Percentiles rank a stretch among this genome's conserved stretches.
These are phyloP conservation scores for Podaxis sp. DNA, from an alignment of 768 basidiomycete genomes.

Conservation along the genomic window DNA sequence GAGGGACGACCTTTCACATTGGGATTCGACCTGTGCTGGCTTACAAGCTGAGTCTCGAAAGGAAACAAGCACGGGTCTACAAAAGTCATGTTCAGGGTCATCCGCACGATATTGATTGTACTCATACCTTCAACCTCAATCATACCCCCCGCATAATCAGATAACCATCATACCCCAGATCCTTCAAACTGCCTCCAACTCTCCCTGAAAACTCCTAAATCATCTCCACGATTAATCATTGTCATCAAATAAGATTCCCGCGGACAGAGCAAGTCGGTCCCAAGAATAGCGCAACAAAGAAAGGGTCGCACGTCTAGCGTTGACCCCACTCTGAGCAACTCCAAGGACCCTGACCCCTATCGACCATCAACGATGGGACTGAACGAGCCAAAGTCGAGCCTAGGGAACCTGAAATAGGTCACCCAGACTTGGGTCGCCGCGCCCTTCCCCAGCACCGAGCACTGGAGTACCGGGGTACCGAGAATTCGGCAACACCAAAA, in stretches of 20 bases:
- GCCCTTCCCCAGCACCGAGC: conserved; percentile 2
- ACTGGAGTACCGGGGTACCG: not conserved
- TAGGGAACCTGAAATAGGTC: not conserved
- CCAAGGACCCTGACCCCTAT: not conserved
- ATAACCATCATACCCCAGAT: not conserved
- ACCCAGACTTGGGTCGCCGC: not conserved
- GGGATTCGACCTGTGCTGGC: not conserved
- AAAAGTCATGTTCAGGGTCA: not conserved
- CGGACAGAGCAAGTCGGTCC: not conserved
- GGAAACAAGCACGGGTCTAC: not conserved
- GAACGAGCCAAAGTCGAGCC: not conserved
- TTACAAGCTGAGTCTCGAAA: not conserved
- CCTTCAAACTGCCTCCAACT: not conserved
- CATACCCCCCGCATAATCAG: not conserved
- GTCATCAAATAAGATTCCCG: not conserved
- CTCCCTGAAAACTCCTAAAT: not conserved
- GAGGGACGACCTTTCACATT: not conserved
- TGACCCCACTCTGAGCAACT: not conserved
- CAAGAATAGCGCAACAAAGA: not conserved
- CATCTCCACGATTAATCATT: not conserved
- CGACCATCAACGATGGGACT: not conserved
- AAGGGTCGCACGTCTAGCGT: not conserved
- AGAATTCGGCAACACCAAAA: not conserved
- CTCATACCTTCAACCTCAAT: not conserved
- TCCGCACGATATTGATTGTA: not conserved